A percentile compares a stretch with the other conserved stretches of the same genome.
phyloP scores from a whole-genome alignment of 805 yeast genomes.

The Myxozyma kluyveri region DNA sequence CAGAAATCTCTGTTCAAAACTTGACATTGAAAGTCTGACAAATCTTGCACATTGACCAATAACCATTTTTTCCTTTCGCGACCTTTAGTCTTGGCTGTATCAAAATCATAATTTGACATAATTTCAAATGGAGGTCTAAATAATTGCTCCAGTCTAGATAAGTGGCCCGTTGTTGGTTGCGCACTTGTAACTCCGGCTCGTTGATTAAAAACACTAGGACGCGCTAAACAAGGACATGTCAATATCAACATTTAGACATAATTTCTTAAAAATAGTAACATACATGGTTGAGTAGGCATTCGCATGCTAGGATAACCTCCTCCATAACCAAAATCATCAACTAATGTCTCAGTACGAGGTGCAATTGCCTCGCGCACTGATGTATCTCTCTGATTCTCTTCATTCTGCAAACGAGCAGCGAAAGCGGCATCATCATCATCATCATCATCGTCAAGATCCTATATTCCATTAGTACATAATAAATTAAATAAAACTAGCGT shows the following conservation, averaged over 20 bases:
- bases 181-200: slow-evolving; percentile 8
- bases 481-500: neutral
- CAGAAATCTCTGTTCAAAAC: slow-evolving; percentile 90
- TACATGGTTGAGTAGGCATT: neutral
- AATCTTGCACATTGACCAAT: slow-evolving; percentile 82
- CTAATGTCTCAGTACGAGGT: slow-evolving; percentile 73
- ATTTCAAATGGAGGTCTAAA: slow-evolving; percentile 94
- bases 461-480: neutral
- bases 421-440: slow-evolving; percentile 30
- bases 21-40: slow-evolving; percentile 82
- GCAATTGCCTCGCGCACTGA: slow-evolving; percentile 72
- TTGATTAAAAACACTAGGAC: slow-evolving; percentile 55
- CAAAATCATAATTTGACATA: slow-evolving; percentile 65
- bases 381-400: slow-evolving; percentile 35
- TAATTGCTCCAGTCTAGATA: slow-evolving; percentile 69
- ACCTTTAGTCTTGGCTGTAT: slow-evolving; percentile 69
- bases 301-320: slow-evolving; percentile 27
- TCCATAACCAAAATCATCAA: slow-evolving; percentile 43
- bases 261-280: slow-evolving; percentile 7
- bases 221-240: neutral
- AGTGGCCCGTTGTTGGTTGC: slow-evolving; percentile 42
- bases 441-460: slow-evolving; percentile 1
- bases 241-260: slow-evolving; percentile 8
- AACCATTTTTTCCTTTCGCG: slow-evolving; percentile 71
- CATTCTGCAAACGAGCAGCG: slow-evolving; percentile 33